Base-by-base conservation (phyloP, 371 early-diverging fungal genomes). In the Rhizopus stolonifer region DNA sequence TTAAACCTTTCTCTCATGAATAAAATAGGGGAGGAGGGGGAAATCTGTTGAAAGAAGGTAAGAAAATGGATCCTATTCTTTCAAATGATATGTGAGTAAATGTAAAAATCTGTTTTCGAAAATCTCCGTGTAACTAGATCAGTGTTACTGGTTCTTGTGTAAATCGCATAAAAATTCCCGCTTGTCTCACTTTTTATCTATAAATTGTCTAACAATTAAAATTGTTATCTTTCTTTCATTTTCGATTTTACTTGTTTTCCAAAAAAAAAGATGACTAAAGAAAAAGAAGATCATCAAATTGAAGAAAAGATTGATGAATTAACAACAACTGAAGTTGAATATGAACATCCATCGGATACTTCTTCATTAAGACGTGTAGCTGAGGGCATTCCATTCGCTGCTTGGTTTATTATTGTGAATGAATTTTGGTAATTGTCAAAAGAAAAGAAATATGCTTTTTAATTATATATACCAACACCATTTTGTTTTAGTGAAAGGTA, bases 351-450 rank as follows among this genome's bases (percentile, higher is more conserved):
- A 21, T 10, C 42, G 8, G 45, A 38, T n/a, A 18, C 44, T 10
- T 31, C 49, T 21, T 23, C 40, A n/a, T 49, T 62, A 24, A 58
- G 67, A 17, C 58, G 53, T 25, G 60, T 80, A 22, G 64, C 77
- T 29, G 76, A 74, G 13, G 55, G 59, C 13, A 70, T 79, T 48
- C 81, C 79, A 10, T 3, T 70, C 40, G 69, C 78, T 44, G 81
- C 79, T 23, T 74, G 80, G 64, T 74, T 81, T 38, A 80, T 84
- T 56, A 54, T 81, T 39, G 56, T 74, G 39, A 81, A 72, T 59
- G 76, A 74, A 72, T 64, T 69, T 36, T 66, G 69, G 61, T 64
- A 65, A 52, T 18, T 14, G 2, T 4, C 22, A 5, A 32, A 24
- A 50, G n/a, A 8, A 22, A 18, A 52, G 1, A 25, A 18, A 6